Base-by-base conservation (phyloP, 2,329 filamentous ascomycete species). In the Hortaea sp. region DNA sequence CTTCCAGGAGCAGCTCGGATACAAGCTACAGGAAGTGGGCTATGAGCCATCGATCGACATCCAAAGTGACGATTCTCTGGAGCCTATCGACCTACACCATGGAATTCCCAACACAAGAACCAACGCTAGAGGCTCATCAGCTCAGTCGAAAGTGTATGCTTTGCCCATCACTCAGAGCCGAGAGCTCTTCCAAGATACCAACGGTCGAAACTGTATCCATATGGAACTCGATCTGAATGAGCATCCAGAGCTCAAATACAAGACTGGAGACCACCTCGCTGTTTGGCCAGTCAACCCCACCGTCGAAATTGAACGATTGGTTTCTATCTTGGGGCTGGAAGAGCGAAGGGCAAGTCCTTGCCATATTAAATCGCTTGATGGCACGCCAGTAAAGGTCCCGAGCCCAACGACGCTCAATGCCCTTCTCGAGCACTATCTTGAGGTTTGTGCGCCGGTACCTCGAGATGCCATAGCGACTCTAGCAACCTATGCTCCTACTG, bases 341-440 rank as follows among this genome's bases (percentile, higher is more conserved):
- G 10, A 39, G 7, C 10, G 37, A 39, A 10, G 37, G 20, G 37
- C 37, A 39, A 39, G 7, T 7, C 37, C 37, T 20, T 39, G 37
- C 37, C 37, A 39, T 13, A 27, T 39, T 5, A 39, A 39, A 5
- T 39, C 37, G 7, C 10, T 27, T 7, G 37, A 39, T 20, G 37
- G 10, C 10, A 12, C 37, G 37, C 37, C 37, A 13, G 37, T 39
- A 7, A 39, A 39, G 13, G 13, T 72, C 0, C 70, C 69, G 1
- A 66, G 63, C 1, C 66, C 66, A 0, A 70, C 65, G 0, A 68
- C 67, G 0, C 52, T 66, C 4, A 52, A 64, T 1, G 63, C 65
- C 0, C 60, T 70, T 3, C 66, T 75, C 50, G 58, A 63, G 5
- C 62, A 72, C 49, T 69, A 74, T 45, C 65, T 75, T 1, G 72